These are phyloP conservation scores for Pharnaceum exiguum DNA, from an alignment of 148 eudicot genomes.

Conservation along the genomic window DNA sequence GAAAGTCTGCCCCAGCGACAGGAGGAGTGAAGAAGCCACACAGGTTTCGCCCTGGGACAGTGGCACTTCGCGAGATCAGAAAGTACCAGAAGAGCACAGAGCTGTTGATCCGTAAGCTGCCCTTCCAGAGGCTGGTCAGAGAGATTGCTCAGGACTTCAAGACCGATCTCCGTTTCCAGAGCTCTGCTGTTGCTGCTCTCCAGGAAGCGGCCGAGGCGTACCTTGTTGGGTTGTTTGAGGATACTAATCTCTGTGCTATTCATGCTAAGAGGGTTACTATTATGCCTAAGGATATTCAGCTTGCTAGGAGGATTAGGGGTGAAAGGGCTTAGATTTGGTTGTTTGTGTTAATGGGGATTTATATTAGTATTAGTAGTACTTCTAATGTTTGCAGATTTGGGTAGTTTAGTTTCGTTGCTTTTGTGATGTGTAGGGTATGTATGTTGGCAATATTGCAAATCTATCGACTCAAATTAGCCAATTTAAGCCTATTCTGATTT, in stretches of 20 bases:
- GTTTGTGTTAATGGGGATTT: too few species aligned
- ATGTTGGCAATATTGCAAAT: too few species aligned
- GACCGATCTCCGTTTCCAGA: conserved; percentile 52
- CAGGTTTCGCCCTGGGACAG: conserved; percentile 49
- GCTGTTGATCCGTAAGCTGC: conserved; percentile 46
- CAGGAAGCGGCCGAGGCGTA: conserved; percentile 29
- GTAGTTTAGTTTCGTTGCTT: too few species aligned
- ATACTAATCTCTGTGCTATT: conserved; percentile 21
- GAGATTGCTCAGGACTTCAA: conserved; percentile 64
- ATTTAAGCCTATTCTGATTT: too few species aligned
- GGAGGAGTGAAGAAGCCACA: conserved; percentile 60
- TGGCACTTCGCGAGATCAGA: conserved; percentile 49
- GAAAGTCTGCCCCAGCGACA: conserved; percentile 53
- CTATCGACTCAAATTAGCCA: too few species aligned
- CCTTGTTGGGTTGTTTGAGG: conserved; percentile 25
- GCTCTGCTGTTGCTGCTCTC: conserved; percentile 40
- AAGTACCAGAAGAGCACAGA: conserved; percentile 64
- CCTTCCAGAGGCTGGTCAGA: conserved; percentile 50
- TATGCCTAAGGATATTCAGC: conserved; percentile 34
- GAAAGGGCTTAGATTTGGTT: conserved; percentile 26
- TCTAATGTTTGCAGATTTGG: too few species aligned
- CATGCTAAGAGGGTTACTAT: conserved; percentile 29
- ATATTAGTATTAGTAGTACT: too few species aligned
- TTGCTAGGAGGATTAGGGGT: conserved; percentile 32
- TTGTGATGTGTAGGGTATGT: too few species aligned